These are phyloP conservation scores for Magnaporthales sp. DNA, from an alignment of 2,329 filamentous ascomycete species.

Conservation along the genomic window DNA sequence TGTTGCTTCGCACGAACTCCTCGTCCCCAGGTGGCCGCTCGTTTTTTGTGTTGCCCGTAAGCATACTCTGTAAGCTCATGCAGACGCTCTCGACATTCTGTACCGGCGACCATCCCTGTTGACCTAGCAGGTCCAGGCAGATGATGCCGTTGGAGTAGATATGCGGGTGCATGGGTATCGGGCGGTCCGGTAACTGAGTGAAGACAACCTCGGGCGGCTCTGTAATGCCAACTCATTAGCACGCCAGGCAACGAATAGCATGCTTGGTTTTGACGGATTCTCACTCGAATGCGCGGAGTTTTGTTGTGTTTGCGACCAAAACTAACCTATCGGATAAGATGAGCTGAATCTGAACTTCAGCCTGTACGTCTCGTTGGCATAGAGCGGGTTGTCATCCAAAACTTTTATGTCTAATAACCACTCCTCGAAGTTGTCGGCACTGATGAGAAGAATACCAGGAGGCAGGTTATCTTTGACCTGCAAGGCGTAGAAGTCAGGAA, in stretches of 20 bases:
- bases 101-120: constrained; percentile 88
- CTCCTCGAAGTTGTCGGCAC: constrained; percentile 74
- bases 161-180: constrained; percentile 91
- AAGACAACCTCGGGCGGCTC: constrained; percentile 96
- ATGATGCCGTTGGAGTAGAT: constrained; percentile 99
- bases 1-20: constrained; percentile 77
- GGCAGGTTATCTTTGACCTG: constrained; percentile 50
- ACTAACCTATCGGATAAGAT: constrained; percentile 80
- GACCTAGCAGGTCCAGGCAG: constrained; percentile 84
- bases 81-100: constrained; percentile 96
- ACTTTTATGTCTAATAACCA: constrained; percentile 92
- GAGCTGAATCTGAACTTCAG: constrained; percentile 79
- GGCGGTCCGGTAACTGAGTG: constrained; percentile 51
- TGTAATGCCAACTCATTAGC: constrained; percentile 23
- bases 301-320: background rate
- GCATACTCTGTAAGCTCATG: constrained; percentile 96
- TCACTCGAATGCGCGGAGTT: background rate
- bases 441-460: constrained; percentile 68
- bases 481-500: background rate
- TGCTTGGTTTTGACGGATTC: background rate
- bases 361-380: constrained; percentile 69
- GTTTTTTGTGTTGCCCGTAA: constrained; percentile 88
- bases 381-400: constrained; percentile 83
- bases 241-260: background rate
- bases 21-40: constrained; percentile 86